Evolutionary conservation across 192 early-diverging fungal genomes (phyloP).

Genomic region (Entrophospora sp.): DNA sequence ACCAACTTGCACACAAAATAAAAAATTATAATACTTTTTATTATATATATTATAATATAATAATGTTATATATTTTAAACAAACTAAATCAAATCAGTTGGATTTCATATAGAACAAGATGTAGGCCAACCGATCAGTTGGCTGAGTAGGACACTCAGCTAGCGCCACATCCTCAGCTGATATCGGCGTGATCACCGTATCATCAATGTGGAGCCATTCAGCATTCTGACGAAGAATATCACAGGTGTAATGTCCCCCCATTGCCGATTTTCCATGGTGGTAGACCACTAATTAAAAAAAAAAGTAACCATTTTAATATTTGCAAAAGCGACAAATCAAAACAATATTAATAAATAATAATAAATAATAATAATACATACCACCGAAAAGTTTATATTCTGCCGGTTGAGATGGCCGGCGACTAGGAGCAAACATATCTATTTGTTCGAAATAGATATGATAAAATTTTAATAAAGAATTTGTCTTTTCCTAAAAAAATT

Average conservation of each 20-base stretch:
- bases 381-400: slow-evolving; percentile 68
- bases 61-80: too few species aligned
- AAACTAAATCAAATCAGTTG: too few species aligned
- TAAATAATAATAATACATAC: slow-evolving; percentile 24
- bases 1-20: too few species aligned
- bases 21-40: too few species aligned
- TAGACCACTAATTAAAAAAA: slow-evolving; percentile 61
- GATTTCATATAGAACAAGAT: slow-evolving; percentile 74
- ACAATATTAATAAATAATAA: slow-evolving; percentile 15
- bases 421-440: slow-evolving; percentile 44
- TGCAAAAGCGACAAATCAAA: too few species aligned
- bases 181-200: slow-evolving; percentile 60
- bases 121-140: slow-evolving; percentile 62
- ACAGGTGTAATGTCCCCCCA: slow-evolving; percentile 96
- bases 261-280: slow-evolving; percentile 83
- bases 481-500: not conserved
- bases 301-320: slow-evolving; percentile 14
- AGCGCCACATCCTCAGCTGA: slow-evolving; percentile 51
- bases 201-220: slow-evolving; percentile 91
- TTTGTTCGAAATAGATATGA: not conserved
- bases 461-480: not conserved
- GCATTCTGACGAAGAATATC: slow-evolving; percentile 64
- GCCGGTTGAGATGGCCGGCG: slow-evolving; percentile 32
- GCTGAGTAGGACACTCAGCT: slow-evolving; percentile 28
- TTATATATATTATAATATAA: too few species aligned